A percentile compares a stretch with the other conserved stretches of the same genome.
Conservation (phyloP, 2,329 filamentous ascomycete species). For the Colletotrichum spinosum region DNA sequence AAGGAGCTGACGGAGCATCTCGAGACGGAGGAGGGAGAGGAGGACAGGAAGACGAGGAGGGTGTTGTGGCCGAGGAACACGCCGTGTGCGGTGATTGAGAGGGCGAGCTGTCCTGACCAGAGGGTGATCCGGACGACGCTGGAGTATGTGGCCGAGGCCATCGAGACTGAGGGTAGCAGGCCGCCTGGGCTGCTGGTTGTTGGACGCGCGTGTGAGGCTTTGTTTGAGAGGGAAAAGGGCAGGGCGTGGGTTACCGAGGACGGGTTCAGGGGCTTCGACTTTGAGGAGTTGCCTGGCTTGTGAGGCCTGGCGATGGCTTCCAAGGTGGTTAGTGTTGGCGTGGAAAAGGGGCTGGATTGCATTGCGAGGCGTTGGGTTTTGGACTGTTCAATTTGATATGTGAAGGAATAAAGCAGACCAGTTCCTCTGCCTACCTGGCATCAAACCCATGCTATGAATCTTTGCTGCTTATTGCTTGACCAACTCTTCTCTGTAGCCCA, state of each 20-base stretch:
- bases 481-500: too few species aligned
- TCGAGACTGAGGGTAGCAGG: conserved; percentile 89
- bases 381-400: not conserved
- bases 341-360: not conserved
- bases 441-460: too few species aligned
- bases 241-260: conserved; percentile 88
- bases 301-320: not conserved
- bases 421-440: too few species aligned
- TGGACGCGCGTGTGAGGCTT: conserved; percentile 83
- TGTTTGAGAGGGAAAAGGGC: conserved; percentile 68
- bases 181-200: conserved; percentile 91
- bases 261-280: conserved; percentile 81
- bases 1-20: conserved; percentile 70
- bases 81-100: conserved; percentile 92
- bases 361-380: conserved; percentile 4
- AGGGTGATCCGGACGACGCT: conserved; percentile 90
- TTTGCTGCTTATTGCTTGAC: too few species aligned
- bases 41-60: conserved; percentile 43
- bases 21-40: conserved; percentile 46
- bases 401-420: not conserved
- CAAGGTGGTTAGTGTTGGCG: not conserved
- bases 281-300: conserved; percentile 43
- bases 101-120: conserved; percentile 94
- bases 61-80: conserved; percentile 78
- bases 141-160: conserved; percentile 80